Percentiles rank a stretch among this genome's conserved stretches.
Conservation (phyloP, 768 basidiomycete species). For the Albatrellus ellisii region DNA sequence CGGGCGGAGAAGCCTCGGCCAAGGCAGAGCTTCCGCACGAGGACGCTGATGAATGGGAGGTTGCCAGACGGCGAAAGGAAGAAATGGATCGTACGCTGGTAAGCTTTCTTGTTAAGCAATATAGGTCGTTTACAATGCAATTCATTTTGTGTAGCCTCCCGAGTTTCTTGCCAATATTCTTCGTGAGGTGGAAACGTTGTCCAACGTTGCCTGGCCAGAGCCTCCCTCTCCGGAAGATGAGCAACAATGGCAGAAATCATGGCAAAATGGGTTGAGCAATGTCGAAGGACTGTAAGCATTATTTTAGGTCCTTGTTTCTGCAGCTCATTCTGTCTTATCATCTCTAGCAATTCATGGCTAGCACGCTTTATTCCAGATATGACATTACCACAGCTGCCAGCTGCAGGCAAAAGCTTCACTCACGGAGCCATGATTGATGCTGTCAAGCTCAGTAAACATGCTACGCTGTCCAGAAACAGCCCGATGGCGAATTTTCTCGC, state of each 20-base stretch:
- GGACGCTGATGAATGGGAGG: slow-evolving; percentile 53
- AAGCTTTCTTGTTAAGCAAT: slow-evolving; percentile 19
- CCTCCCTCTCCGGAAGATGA: slow-evolving; percentile 9
- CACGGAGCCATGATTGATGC: slow-evolving; percentile 48
- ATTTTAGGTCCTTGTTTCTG: slow-evolving; percentile 1
- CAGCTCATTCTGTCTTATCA: slow-evolving; percentile 1
- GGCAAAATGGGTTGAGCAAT: slow-evolving; percentile 32
- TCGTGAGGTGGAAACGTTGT: slow-evolving; percentile 36
- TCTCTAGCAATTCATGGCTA: slow-evolving; percentile 26
- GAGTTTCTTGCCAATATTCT: slow-evolving; percentile 49
- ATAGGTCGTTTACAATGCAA: slow-evolving; percentile 5
- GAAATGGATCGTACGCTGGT: slow-evolving; percentile 53
- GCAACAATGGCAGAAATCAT: slow-evolving; percentile 20
- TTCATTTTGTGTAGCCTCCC: slow-evolving; percentile 37
- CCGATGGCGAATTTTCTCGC: slow-evolving; percentile 59
- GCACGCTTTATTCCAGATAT: slow-evolving; percentile 36
- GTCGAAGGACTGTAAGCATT: slow-evolving; percentile 49
- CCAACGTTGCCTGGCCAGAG: slow-evolving; percentile 39
- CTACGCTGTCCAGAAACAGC: slow-evolving; percentile 37
- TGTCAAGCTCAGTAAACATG: slow-evolving; percentile 50
- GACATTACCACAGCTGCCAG: slow-evolving; percentile 32
- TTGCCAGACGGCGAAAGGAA: slow-evolving; percentile 42
- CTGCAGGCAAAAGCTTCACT: slow-evolving; percentile 42
- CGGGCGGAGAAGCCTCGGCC: slow-evolving; percentile 2
- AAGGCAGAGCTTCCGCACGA: slow-evolving; percentile 16